These are phyloP conservation scores for Paulownia fortunei DNA, from an alignment of 257 asterid genomes.

Conservation along the genomic window DNA sequence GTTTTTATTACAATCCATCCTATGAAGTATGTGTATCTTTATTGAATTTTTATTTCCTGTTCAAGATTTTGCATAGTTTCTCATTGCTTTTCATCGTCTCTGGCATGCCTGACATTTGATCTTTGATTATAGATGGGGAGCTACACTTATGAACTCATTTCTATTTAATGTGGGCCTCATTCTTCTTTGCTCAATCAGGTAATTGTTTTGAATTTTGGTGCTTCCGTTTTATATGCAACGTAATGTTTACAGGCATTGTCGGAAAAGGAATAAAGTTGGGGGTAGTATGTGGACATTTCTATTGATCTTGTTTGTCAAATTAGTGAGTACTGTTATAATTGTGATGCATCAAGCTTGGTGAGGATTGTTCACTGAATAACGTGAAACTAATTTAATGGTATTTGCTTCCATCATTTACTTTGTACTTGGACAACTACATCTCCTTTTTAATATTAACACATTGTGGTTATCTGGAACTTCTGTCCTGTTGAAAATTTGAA, in stretches of 20 bases:
- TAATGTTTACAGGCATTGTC: not conserved
- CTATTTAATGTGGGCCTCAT: conserved; percentile 92
- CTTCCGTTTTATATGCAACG: conserved; percentile 8
- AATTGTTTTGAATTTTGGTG: conserved; percentile 17
- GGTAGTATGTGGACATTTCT: not conserved
- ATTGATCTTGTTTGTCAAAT: not conserved
- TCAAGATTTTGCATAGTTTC: conserved; percentile 1
- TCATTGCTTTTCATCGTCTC: conserved; percentile 1
- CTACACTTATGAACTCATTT: conserved; percentile 91
- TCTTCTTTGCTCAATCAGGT: conserved; percentile 96
- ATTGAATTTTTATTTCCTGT: conserved; percentile 21
- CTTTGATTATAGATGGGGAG: conserved; percentile 78
- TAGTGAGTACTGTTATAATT: not conserved
- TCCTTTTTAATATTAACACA: not conserved
- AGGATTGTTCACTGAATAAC: not conserved
- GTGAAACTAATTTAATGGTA: not conserved
- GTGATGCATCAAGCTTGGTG: not conserved
- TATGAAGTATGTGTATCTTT: conserved; percentile 67
- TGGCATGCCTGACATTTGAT: conserved; percentile 28
- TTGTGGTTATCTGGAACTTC: not conserved
- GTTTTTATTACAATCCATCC: conserved; percentile 92
- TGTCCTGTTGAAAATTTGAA: not conserved
- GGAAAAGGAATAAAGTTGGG: not conserved
- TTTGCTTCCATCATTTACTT: not conserved
- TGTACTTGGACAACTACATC: not conserved